Evolutionary conservation across 805 yeast genomes (phyloP).

Genomic region (Lachancea cidri): DNA sequence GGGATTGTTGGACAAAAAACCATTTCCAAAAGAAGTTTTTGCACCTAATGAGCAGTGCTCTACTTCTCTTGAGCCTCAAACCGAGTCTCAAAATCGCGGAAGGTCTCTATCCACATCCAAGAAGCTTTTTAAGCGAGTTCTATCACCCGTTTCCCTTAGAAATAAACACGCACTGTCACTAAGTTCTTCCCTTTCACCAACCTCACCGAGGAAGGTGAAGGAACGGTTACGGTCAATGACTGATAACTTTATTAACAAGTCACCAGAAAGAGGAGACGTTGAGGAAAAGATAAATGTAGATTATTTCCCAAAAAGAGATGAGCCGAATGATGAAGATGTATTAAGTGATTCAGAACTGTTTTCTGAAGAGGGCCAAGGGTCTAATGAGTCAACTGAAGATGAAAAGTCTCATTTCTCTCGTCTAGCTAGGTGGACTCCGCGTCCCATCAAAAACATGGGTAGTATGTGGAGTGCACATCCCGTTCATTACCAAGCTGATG

Average conservation of each 20-base stretch:
- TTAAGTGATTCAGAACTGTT: not conserved
- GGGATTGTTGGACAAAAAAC: not conserved
- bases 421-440: conserved; percentile 8
- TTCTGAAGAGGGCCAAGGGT: not conserved
- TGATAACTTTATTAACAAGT: not conserved
- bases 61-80: too few species aligned
- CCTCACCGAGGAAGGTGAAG: not conserved
- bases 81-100: not conserved
- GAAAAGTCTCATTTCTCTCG: not conserved
- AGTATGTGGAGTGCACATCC: conserved; percentile 57
- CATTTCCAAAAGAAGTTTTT: not conserved
- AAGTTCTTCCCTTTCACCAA: not conserved
- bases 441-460: conserved; percentile 13
- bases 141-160: conserved; percentile 2
- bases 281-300: not conserved
- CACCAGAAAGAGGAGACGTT: not conserved
- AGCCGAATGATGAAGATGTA: not conserved
- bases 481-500: conserved; percentile 49
- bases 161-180: not conserved
- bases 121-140: conserved; percentile 3
- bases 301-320: not conserved
- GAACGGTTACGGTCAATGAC: conserved; percentile 2
- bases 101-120: not conserved
- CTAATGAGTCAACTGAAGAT: not conserved
- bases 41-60: too few species aligned